Conservation (phyloP, 78 protist species). For the Chrysochromulina parva region DNA sequence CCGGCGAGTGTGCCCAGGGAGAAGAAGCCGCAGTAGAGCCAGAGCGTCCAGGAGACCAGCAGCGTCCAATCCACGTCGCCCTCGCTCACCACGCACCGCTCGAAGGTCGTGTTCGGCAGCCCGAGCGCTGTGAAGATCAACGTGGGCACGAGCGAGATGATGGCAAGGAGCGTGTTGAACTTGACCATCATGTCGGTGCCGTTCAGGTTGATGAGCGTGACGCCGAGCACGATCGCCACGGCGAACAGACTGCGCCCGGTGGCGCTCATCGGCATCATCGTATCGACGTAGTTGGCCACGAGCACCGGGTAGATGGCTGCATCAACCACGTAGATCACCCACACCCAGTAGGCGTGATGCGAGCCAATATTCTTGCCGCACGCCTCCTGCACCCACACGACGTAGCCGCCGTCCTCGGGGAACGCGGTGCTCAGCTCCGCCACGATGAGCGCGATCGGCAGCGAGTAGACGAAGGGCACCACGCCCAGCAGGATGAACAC, state of each 20-base stretch:
- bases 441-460: conserved; percentile 26
- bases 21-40: conserved; percentile 28
- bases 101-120: not conserved
- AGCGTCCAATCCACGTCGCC: not conserved
- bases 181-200: conserved; percentile 13
- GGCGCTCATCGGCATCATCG: not conserved
- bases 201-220: not conserved
- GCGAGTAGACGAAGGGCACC: conserved; percentile 11
- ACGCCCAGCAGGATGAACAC: not conserved
- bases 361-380: not conserved
- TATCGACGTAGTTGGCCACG: not conserved
- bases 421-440: not conserved
- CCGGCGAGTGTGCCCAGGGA: conserved; percentile 11
- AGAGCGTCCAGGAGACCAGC: not conserved
- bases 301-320: conserved; percentile 24
- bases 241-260: not conserved
- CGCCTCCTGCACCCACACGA: conserved; percentile 13
- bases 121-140: not conserved
- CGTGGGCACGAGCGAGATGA: not conserved
- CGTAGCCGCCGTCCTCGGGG: conserved; percentile 16
- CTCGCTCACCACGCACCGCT: not conserved
- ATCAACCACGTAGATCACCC: conserved; percentile 1
- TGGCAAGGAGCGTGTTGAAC: not conserved
- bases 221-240: not conserved
- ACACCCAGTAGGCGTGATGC: conserved; percentile 7